Conservation (phyloP, 352 stramenopile species). For the Globisporangium parvum region DNA sequence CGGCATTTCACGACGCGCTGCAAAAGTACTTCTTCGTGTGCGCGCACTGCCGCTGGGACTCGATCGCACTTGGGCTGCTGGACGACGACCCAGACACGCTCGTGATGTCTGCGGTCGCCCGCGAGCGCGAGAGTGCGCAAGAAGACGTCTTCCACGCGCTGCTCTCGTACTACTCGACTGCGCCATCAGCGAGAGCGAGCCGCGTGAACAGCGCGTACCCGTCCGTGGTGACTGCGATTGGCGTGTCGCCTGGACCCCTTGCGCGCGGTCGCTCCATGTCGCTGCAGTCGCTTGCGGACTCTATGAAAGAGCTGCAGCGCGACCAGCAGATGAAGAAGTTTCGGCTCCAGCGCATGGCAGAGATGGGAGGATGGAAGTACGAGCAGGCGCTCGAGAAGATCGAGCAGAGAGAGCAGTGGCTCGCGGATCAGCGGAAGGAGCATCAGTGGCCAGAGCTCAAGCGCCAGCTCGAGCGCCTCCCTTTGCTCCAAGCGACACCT, state of each 20-base stretch:
- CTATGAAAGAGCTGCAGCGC: slow-evolving; percentile 75
- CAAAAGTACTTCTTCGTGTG: slow-evolving; percentile 80
- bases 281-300: slow-evolving; percentile 47
- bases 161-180: slow-evolving; percentile 44
- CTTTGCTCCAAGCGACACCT: slow-evolving; percentile 11
- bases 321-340: slow-evolving; percentile 86
- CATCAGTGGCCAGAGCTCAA: slow-evolving; percentile 55
- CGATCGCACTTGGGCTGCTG: slow-evolving; percentile 44
- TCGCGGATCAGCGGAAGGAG: slow-evolving; percentile 46
- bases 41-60: slow-evolving; percentile 84
- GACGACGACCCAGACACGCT: slow-evolving; percentile 83
- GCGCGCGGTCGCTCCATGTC: slow-evolving; percentile 16
- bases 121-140: slow-evolving; percentile 62
- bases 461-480: slow-evolving; percentile 29
- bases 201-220: slow-evolving; percentile 12
- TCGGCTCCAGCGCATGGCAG: slow-evolving; percentile 42
- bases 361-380: slow-evolving; percentile 76
- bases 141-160: slow-evolving; percentile 75
- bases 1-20: slow-evolving; percentile 46
- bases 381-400: slow-evolving; percentile 48
- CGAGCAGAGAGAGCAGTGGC: slow-evolving; percentile 52
- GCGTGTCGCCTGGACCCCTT: background rate
- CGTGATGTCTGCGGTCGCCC: slow-evolving; percentile 69
- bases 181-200: slow-evolving; percentile 10
- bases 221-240: background rate